Evolutionary conservation across 139 green algal species (phyloP).

Genomic region (Gonium pectorale): DNA sequence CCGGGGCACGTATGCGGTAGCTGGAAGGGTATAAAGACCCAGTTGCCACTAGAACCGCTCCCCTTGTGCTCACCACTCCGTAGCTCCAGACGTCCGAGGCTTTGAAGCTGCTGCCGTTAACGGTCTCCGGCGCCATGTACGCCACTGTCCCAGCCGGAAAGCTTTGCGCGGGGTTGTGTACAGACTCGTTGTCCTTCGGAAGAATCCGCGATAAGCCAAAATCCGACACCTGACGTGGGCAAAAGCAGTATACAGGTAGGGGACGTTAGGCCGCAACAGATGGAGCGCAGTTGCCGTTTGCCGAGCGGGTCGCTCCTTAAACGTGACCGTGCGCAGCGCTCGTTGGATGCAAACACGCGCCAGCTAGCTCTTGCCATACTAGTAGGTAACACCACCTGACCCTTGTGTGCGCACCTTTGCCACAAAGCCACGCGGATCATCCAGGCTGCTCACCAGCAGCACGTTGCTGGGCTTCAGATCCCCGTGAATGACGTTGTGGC

Average conservation of each 20-base stretch:
- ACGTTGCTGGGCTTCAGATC: conserved; percentile 34
- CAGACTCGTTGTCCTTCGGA: neutral
- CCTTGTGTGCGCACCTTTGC: too few species aligned
- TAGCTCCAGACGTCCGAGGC: conserved; percentile 25
- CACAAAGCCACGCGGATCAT: conserved; percentile 16
- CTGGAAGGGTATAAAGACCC: too few species aligned
- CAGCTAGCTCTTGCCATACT: too few species aligned
- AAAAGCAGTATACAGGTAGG: too few species aligned
- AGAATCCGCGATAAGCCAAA: conserved; percentile 32
- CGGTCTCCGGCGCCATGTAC: conserved; percentile 7
- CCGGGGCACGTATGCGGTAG: too few species aligned
- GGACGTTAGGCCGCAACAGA: too few species aligned
- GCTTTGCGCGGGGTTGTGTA: conserved; percentile 9
- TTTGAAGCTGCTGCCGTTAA: conserved; percentile 17
- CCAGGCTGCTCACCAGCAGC: conserved; percentile 3
- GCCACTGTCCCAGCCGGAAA: neutral
- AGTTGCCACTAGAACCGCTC: too few species aligned
- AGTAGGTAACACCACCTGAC: too few species aligned
- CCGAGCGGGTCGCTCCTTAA: too few species aligned
- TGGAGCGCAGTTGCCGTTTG: too few species aligned
- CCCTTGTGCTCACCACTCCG: conserved; percentile 5
- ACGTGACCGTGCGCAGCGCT: too few species aligned
- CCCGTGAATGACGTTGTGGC: conserved; percentile 25
- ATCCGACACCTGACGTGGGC: conserved; percentile 13
- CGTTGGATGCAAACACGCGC: too few species aligned